Base-by-base conservation (phyloP, 371 early-diverging fungal genomes). In the Zychaea mexicana region DNA sequence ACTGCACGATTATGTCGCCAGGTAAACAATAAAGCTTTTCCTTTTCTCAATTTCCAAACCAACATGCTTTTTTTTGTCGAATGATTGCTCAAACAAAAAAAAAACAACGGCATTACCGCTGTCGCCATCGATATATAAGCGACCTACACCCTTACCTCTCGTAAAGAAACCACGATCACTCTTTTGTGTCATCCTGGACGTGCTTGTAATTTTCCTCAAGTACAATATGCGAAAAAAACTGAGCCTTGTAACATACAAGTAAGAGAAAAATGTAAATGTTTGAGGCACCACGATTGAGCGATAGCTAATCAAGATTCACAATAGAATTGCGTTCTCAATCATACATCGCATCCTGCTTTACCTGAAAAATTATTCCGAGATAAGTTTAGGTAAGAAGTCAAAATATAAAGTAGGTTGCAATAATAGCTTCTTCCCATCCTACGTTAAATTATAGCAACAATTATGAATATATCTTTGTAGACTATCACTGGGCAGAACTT, bases 211-310 rank as follows among this genome's bases (percentile, higher is more conserved):
- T n/a, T 84, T 80, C 52, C 52, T 84, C n/a, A 81, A 80, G 49
- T 82, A 84, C 64, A 84, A 82, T 49, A 74, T 84, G 65, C 72
- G 78, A 21, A 86, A 86, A 56, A 86, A 80, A 46, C 66, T 86
- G 33, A 81, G 80, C 52, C 42, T 86, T 24, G 68, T 71, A n/a
- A 74, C 74, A 8, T 83, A 79, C 57, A 80, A 70, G 85, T 85
- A 75, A 74, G 57, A 21, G 8, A 33, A 36, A 13, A 13, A 31
- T 19, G 15, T 52, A 9, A 22, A 22, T 22, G 4, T 17, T 61
- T 32, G 21, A 31, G 26, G 26, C 21, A n/a, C n/a, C 15, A 2
- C 7, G 22, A 15, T 24, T 10, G 15, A 32, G 1, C 21, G 19
- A 32, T 36, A 13, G n/a, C 24, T 39, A 17, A 33, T 52, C 24